Conservation (phyloP, 75 land plant species). For the Picea glauca region DNA sequence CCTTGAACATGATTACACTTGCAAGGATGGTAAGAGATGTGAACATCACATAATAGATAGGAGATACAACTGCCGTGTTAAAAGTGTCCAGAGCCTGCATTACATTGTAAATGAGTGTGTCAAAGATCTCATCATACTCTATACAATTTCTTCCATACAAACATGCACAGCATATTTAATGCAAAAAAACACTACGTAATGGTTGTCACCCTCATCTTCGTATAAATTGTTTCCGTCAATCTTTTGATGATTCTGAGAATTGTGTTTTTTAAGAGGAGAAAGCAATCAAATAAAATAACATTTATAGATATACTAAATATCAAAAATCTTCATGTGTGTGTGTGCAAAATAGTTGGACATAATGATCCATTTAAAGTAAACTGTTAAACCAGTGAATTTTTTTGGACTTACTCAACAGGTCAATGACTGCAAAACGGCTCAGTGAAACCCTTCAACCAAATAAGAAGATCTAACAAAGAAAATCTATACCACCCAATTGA, state of each 20-base stretch:
- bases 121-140: not conserved
- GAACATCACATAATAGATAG: conserved; percentile 84
- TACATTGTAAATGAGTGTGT: not conserved
- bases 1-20: conserved; percentile 89
- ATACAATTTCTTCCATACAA: not conserved
- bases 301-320: not conserved
- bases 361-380: not conserved
- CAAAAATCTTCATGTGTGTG: not conserved
- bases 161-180: not conserved
- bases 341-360: not conserved
- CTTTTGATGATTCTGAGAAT: not conserved
- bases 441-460: not conserved
- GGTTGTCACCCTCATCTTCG: not conserved
- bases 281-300: not conserved
- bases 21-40: conserved; percentile 82
- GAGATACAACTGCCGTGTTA: conserved; percentile 83
- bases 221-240: not conserved
- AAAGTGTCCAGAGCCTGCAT: conserved; percentile 78
- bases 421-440: not conserved
- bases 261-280: not conserved
- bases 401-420: not conserved
- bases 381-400: not conserved
- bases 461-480: not conserved
- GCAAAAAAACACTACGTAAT: not conserved
- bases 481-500: too few species aligned